Base-by-base conservation (phyloP, 1,284 basidiomycete genomes). In the Ustilago hordei region DNA sequence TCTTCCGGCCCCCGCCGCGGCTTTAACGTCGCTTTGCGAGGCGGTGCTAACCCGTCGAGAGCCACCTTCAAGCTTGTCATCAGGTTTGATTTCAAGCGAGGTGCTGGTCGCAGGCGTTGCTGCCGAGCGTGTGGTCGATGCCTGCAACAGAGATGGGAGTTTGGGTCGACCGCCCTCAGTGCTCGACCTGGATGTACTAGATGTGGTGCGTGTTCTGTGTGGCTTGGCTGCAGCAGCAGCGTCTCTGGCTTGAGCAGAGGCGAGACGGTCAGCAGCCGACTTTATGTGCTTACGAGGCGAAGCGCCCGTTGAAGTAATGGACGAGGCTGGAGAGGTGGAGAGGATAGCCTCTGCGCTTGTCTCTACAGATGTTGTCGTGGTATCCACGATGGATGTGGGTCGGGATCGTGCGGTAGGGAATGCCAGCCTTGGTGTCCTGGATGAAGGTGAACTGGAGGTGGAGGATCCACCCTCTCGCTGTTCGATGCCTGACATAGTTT, bases 371-470 rank as follows among this genome's bases (percentile, higher is more conserved):
- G 55, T 41, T 19, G 55, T 41, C 3, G 31, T 57, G 19, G 73
- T 75, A 31, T 77, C 75, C 15, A 77, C 67, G 55, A 73, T 70
- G 8, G 75, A 77, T 15, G 67, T 77, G 1, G 70, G 75, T 11
- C 70, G 45, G 31, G 75, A 69, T 6, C 75, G 61, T 4, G 67
- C 62, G 3, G 64, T 64, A 1, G 75, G 70, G 57, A 77, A 77
- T 3, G 64, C 64, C 36, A 77, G 41, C 15, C 67, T 50, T 8
- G 75, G 70, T 19, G 67, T 67, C 13, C 70, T 55, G 2, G 60
- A 45, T n/a, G 60, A 63, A 1, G 69, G 53, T 12, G 69, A 57
- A 39, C 63, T 71, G 53, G 64, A 62, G 3, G 64, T 63, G 31
- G 64, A 62, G 50, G 55, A 36, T 19, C 47, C 64, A 39, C 48